phyloP scores from a whole-genome alignment of 2,329 filamentous ascomycete species.

The Trichoderma oligosporum region DNA sequence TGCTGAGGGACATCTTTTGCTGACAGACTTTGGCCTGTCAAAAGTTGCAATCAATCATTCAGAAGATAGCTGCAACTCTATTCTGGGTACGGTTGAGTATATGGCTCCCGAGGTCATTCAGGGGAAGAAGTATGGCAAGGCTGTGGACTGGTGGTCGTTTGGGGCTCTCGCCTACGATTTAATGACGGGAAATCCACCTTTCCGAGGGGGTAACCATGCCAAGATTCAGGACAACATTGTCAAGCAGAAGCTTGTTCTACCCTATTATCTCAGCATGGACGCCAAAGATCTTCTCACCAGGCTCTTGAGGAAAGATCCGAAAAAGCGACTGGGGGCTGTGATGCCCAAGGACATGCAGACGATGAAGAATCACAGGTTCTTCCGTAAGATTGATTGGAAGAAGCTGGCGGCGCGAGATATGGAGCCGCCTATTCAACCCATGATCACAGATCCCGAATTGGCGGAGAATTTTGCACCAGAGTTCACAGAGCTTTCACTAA shows the following conservation, averaged over 20 bases:
- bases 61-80: conserved; percentile 74
- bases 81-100: conserved; percentile 94
- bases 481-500: conserved; percentile 82
- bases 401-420: conserved; percentile 77
- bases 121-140: conserved; percentile 84
- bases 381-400: conserved; percentile 94
- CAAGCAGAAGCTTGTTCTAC: conserved; percentile 82
- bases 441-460: conserved; percentile 92
- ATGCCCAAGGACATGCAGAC: conserved; percentile 83
- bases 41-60: conserved; percentile 75
- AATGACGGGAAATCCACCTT: conserved; percentile 87
- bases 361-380: conserved; percentile 93
- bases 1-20: conserved; percentile 81
- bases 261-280: conserved; percentile 86
- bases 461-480: conserved; percentile 96
- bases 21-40: conserved; percentile 95
- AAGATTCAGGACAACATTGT: conserved; percentile 96
- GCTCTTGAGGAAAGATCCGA: conserved; percentile 85
- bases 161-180: conserved; percentile 90
- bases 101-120: conserved; percentile 96
- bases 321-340: conserved; percentile 80
- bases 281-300: conserved; percentile 91
- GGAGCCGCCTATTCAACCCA: conserved; percentile 82
- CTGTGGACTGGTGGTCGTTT: conserved; percentile 98
- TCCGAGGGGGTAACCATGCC: conserved; percentile 83